Evolutionary conservation across 768 basidiomycete genomes (phyloP).

Genomic region (Boletus reticuloceps): DNA sequence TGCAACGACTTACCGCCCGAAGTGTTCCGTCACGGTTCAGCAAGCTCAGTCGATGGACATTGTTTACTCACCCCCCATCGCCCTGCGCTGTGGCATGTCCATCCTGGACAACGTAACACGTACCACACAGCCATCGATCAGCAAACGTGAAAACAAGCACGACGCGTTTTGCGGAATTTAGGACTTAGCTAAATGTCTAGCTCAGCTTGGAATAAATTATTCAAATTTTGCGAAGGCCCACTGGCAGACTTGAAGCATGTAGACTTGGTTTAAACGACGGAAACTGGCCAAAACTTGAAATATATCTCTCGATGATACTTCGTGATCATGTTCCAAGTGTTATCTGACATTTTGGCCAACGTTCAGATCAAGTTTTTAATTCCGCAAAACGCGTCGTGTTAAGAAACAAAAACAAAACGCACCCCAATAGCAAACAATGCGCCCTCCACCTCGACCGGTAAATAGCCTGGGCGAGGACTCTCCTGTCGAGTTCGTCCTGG

Average conservation of each 20-base stretch:
- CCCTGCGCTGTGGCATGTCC: constrained; percentile 69
- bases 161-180: too few relatives aligned
- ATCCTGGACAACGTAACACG: constrained; percentile 36
- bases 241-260: too few relatives aligned
- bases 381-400: too few relatives aligned
- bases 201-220: too few relatives aligned
- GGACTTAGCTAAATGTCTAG: too few relatives aligned
- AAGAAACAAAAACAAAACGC: background rate
- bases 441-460: constrained; percentile 59
- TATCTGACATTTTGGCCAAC: too few relatives aligned
- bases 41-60: background rate
- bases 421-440: constrained; percentile 63
- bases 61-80: constrained; percentile 51
- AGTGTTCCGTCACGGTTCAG: background rate
- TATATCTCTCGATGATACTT: too few relatives aligned
- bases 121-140: background rate
- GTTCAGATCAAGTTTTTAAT: too few relatives aligned
- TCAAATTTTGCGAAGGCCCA: too few relatives aligned
- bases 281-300: too few relatives aligned
- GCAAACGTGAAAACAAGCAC: background rate
- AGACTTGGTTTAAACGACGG: too few relatives aligned
- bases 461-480: constrained; percentile 34
- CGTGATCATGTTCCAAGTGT: too few relatives aligned
- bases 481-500: constrained; percentile 43
- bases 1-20: constrained; percentile 35